These are phyloP conservation scores for Grosmannia huntii DNA, from an alignment of 2,329 filamentous ascomycete species.

Conservation along the genomic window DNA sequence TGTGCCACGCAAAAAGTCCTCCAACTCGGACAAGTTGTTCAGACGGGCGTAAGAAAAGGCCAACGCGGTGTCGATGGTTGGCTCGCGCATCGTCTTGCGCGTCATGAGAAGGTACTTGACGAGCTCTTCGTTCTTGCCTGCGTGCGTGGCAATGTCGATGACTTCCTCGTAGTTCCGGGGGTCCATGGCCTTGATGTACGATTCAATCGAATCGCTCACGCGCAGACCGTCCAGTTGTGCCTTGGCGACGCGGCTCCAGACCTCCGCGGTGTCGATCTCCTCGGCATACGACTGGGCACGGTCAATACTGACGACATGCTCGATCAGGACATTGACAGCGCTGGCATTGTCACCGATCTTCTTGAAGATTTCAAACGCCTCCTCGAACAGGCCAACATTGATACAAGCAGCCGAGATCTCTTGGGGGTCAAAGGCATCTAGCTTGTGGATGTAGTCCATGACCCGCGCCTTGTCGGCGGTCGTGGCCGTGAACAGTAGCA, in stretches of 20 bases:
- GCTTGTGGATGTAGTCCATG: slow-evolving; percentile 89
- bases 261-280: slow-evolving; percentile 82
- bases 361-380: slow-evolving; percentile 98
- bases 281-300: slow-evolving; percentile 93
- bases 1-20: slow-evolving; percentile 85
- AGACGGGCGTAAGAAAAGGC: slow-evolving; percentile 90
- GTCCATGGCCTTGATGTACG: slow-evolving; percentile 91
- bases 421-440: slow-evolving; percentile 79
- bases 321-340: slow-evolving; percentile 83
- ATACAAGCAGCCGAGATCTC: slow-evolving; percentile 92
- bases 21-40: slow-evolving; percentile 81
- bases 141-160: slow-evolving; percentile 87
- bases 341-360: slow-evolving; percentile 83
- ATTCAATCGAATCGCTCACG: slow-evolving; percentile 84
- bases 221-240: slow-evolving; percentile 93
- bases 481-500: slow-evolving; percentile 89
- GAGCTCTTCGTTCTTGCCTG: slow-evolving; percentile 94
- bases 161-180: slow-evolving; percentile 90
- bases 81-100: slow-evolving; percentile 89
- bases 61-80: slow-evolving; percentile 82
- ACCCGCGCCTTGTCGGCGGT: slow-evolving; percentile 92
- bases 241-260: slow-evolving; percentile 98
- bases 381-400: slow-evolving; percentile 86
- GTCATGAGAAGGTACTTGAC: slow-evolving; percentile 96
- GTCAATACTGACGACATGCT: slow-evolving; percentile 96